These are phyloP conservation scores for Teratosphaeria destructans DNA, from an alignment of 2,329 filamentous ascomycete species.

Conservation along the genomic window DNA sequence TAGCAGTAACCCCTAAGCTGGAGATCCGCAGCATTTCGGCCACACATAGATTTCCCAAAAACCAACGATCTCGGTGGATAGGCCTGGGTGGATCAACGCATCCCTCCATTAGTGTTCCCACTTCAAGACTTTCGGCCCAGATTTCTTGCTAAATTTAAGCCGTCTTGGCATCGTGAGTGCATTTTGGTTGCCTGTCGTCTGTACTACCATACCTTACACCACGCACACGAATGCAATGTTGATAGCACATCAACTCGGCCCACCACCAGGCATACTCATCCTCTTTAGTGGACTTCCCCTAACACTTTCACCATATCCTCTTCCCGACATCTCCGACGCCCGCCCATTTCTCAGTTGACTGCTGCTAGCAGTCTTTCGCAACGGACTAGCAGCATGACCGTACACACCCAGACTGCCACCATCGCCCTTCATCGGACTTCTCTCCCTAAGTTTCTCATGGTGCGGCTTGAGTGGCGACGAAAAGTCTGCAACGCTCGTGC, in stretches of 20 bases:
- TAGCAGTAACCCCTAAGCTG: no score
- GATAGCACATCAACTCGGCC: slow-evolving; percentile 3
- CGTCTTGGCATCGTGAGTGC: no score
- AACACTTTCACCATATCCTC: slow-evolving; percentile 13
- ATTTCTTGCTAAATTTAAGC: no score
- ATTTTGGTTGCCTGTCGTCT: no score
- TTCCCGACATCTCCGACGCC: background rate
- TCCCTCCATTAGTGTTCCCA: no score
- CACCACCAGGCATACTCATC: slow-evolving; percentile 27
- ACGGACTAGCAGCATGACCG: slow-evolving; percentile 68
- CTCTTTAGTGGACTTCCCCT: slow-evolving; percentile 34
- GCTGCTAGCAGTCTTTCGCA: slow-evolving; percentile 65
- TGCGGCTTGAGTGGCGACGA: slow-evolving; percentile 38
- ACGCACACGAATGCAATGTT: background rate
- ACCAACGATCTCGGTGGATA: no score
- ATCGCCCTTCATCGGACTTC: slow-evolving; percentile 44
- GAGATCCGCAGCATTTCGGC: no score
- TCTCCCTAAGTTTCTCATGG: slow-evolving; percentile 37
- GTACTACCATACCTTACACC: no score
- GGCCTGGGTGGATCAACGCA: no score
- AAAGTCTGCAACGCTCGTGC: slow-evolving; percentile 28
- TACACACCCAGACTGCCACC: slow-evolving; percentile 75
- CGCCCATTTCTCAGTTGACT: slow-evolving; percentile 30
- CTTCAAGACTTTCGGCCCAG: no score
- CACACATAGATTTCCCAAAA: no score